These are phyloP conservation scores for Globisporangium nunn DNA, from an alignment of 352 stramenopile species.

Conservation along the genomic window DNA sequence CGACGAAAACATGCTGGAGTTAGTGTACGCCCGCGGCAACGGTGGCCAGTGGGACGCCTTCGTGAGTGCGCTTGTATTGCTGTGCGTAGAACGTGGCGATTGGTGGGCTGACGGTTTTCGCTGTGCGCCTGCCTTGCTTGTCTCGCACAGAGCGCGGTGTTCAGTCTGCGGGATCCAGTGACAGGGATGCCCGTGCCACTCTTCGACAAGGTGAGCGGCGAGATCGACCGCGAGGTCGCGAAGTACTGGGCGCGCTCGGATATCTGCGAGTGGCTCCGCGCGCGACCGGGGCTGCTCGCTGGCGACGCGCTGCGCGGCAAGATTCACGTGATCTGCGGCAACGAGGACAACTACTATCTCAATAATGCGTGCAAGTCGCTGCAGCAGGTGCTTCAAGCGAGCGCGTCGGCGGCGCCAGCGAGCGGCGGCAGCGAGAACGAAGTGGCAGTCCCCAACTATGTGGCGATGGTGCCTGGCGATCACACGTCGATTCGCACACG, in stretches of 20 bases:
- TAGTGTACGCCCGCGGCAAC: constrained; percentile 55
- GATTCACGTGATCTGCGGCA: constrained; percentile 64
- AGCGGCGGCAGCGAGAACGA: neutral
- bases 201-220: constrained; percentile 67
- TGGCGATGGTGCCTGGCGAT: constrained; percentile 61
- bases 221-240: constrained; percentile 51
- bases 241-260: constrained; percentile 42
- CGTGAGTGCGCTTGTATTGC: constrained; percentile 27
- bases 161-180: constrained; percentile 36
- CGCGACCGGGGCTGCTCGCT: constrained; percentile 26
- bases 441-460: constrained; percentile 42
- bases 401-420: neutral
- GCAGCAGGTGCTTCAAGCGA: constrained; percentile 35
- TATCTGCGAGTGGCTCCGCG: constrained; percentile 48
- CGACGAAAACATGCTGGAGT: constrained; percentile 67
- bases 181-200: constrained; percentile 51
- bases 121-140: neutral
- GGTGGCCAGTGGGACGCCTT: constrained; percentile 76
- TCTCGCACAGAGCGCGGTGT: constrained; percentile 43
- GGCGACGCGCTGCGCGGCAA: constrained; percentile 40
- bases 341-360: constrained; percentile 76
- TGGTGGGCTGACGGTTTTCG: neutral
- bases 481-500: constrained; percentile 65
- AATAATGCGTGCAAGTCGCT: constrained; percentile 56
- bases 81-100: neutral